A percentile compares a stretch with the other conserved stretches of the same genome.
phyloP scores from a whole-genome alignment of 2,329 filamentous ascomycete genomes.

The Aurifilum marmelostoma region DNA sequence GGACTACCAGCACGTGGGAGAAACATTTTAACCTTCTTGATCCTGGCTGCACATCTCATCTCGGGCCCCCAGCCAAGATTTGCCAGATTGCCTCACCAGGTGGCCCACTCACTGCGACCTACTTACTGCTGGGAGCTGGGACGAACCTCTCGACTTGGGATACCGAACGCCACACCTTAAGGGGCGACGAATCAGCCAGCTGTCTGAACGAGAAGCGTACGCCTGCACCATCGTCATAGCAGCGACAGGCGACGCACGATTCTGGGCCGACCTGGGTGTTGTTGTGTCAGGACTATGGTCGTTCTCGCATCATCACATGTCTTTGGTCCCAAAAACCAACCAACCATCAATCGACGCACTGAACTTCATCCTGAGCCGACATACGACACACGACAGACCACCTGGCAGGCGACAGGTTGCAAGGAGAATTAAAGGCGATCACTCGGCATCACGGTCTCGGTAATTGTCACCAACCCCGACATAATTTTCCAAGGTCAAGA shows the following conservation, averaged over 20 bases:
- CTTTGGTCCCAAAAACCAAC: neutral
- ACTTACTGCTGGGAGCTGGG: neutral
- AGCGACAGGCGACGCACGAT: neutral
- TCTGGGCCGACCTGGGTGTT: neutral
- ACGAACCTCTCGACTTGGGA: neutral
- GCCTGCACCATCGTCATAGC: neutral
- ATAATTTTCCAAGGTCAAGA: conserved; percentile 1
- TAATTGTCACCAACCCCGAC: conserved; percentile 4
- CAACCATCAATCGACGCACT: neutral
- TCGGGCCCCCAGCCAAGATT: conserved; percentile 5
- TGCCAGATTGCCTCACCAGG: neutral
- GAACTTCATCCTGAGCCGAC: neutral
- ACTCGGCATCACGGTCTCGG: neutral
- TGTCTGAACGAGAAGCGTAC: neutral
- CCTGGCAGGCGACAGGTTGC: neutral
- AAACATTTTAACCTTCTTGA: conserved; percentile 11
- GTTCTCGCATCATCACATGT: neutral
- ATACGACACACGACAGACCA: neutral
- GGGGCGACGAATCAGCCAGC: neutral
- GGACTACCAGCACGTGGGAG: conserved; percentile 1
- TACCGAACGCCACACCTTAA: neutral
- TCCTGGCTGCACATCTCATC: conserved; percentile 9
- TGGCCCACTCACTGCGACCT: neutral
- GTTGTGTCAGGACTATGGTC: neutral
- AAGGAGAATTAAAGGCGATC: neutral